These are phyloP conservation scores for Cercospora sp. DNA, from an alignment of 2,329 filamentous ascomycete species.

Conservation along the genomic window DNA sequence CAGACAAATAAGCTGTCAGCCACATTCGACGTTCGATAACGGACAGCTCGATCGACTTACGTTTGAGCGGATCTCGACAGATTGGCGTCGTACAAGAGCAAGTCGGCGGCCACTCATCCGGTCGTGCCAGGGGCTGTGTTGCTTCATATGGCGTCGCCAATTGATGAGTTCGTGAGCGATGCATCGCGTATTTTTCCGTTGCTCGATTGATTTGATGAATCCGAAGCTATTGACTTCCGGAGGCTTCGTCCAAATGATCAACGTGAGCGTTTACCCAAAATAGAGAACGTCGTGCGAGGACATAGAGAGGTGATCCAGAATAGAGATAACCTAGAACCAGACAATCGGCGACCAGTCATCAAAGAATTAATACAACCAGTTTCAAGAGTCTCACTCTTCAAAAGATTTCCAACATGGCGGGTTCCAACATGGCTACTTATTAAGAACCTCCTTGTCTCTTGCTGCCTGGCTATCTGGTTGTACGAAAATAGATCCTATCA, in stretches of 20 bases:
- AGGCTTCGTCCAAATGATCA: background rate
- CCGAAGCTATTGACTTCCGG: background rate
- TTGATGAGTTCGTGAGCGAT: background rate
- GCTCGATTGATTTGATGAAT: background rate
- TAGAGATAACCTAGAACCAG: background rate
- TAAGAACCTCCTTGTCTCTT: background rate
- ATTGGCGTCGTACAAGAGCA: slow-evolving; percentile 1
- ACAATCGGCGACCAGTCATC: background rate
- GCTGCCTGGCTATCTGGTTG: background rate
- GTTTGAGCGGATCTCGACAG: background rate
- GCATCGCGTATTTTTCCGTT: background rate
- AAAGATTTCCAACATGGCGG: background rate
- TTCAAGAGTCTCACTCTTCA: background rate
- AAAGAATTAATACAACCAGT: background rate
- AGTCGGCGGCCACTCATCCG: background rate
- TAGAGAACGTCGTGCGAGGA: background rate
- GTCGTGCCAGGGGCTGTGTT: background rate
- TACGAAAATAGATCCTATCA: background rate
- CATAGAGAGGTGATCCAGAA: background rate
- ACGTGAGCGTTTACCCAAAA: background rate
- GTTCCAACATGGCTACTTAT: background rate
- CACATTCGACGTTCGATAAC: no score
- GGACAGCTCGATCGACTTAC: background rate
- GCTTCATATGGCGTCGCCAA: background rate
- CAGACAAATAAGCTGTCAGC: background rate